Percentiles rank a stretch among this genome's conserved stretches.
Conservation (phyloP, 352 stramenopile species). For the Globisporangium acanthophoron region DNA sequence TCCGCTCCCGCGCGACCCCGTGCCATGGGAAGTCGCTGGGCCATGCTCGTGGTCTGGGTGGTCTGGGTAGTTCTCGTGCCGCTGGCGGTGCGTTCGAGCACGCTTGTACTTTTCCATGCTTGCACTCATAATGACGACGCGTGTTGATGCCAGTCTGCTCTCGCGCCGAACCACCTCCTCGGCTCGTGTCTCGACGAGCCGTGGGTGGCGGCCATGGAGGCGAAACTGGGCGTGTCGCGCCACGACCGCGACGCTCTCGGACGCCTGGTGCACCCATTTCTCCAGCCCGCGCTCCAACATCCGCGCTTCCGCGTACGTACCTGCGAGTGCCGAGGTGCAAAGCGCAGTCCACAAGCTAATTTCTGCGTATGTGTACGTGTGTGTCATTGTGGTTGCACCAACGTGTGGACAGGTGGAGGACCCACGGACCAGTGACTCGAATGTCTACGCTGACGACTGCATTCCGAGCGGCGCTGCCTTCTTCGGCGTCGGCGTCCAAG, state of each 20-base stretch:
- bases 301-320: constrained; percentile 24
- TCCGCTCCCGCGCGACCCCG: too few species aligned
- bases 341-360: neutral
- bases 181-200: constrained; percentile 31
- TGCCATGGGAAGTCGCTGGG: too few species aligned
- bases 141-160: neutral
- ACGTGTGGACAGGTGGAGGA: constrained; percentile 12
- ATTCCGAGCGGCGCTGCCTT: constrained; percentile 1
- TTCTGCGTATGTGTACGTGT: neutral
- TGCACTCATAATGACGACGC: neutral
- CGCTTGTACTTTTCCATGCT: neutral
- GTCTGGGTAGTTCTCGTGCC: neutral
- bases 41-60: neutral
- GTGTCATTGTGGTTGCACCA: neutral
- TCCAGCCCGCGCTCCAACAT: constrained; percentile 27
- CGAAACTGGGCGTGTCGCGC: constrained; percentile 12
- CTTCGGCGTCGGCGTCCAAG: neutral
- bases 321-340: neutral
- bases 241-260: constrained; percentile 20
- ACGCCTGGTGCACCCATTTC: constrained; percentile 30
- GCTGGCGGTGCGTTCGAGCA: neutral
- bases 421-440: neutral
- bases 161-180: constrained; percentile 34
- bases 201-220: constrained; percentile 31
- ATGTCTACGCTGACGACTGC: constrained; percentile 4